These are phyloP conservation scores for Globisporangium rhizosaccharum DNA, from an alignment of 352 stramenopile genomes.

Conservation along the genomic window DNA sequence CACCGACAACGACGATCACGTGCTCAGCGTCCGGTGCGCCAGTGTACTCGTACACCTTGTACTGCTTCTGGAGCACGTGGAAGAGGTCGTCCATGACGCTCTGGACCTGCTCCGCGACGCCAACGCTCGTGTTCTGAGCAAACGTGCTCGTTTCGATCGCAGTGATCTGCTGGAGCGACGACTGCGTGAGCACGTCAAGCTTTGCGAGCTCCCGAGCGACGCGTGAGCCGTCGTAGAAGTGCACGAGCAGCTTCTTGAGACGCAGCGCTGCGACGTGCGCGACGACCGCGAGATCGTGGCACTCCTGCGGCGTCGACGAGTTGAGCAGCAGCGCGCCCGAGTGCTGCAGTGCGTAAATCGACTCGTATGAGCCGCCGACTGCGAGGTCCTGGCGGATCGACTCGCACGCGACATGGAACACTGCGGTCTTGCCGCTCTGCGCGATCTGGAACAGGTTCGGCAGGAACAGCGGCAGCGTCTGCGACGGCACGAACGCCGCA, in stretches of 20 bases:
- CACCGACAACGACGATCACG: constrained; percentile 68
- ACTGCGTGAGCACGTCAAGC: constrained; percentile 44
- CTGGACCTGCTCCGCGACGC: constrained; percentile 64
- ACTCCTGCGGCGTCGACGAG: constrained; percentile 61
- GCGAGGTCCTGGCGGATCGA: constrained; percentile 46
- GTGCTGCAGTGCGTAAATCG: constrained; percentile 63
- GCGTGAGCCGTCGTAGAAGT: constrained; percentile 79
- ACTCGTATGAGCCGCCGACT: constrained; percentile 54
- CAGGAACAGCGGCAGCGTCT: constrained; percentile 72
- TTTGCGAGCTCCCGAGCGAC: constrained; percentile 58
- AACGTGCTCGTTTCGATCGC: constrained; percentile 21
- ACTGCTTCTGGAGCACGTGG: constrained; percentile 68
- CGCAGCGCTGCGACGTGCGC: constrained; percentile 62
- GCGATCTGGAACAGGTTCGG: constrained; percentile 62
- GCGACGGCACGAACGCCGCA: constrained; percentile 54
- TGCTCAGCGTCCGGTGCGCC: constrained; percentile 55
- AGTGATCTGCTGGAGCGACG: constrained; percentile 44
- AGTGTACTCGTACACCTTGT: constrained; percentile 80
- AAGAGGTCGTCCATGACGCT: constrained; percentile 70
- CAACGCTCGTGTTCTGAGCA: constrained; percentile 7
- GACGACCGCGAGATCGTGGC: constrained; percentile 73
- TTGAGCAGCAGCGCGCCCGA: constrained; percentile 68
- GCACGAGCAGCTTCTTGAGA: constrained; percentile 57
- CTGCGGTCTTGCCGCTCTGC: constrained; percentile 27
- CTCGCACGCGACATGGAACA: constrained; percentile 67